Evolutionary conservation across 345 rosid genomes (phyloP), one percentile per base, ranked within the genome.

Genomic region (Chamaenerion angustifolium): DNA sequence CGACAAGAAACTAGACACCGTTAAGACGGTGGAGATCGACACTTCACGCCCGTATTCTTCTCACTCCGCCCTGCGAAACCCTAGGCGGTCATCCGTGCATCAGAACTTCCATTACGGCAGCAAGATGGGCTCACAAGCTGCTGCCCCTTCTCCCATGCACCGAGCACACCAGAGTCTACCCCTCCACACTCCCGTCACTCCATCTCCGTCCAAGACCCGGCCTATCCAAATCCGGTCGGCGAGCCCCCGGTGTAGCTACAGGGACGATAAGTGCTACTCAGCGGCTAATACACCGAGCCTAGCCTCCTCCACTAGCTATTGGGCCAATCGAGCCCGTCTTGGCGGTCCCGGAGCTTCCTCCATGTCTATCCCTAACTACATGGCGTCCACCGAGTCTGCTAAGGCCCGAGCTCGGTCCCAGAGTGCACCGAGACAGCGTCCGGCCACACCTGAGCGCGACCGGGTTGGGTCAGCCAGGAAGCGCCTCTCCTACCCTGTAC

Each of bases 311-410:
- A 59, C 59, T 14, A 21, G 40, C 18, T 40, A 47, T 15, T 74
- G 65, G 46, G 47, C 66, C 60, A 52, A 64, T 0, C 77, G 72
- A 49, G 43, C 59, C 54, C 72, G 66, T 42, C 56, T 61, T 48
- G 70, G 61, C 45, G 54, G 46, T 13, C 27, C 44, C 11, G 65
- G 65, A 15, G 58, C 64, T 5, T 35, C 66, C 23, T 27, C 62
- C n/a, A 21, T 69, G 11, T 37, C 67, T 2, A 14, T 66, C 49
- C 98, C 98, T 0, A 84, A 90, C 50, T 87, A 84, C 76, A 87
- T 92, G 95, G 75, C 93, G 4, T 73, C 85, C 1, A 92, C 98
- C 2, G 82, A 76, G 67, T 87, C 96, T 0, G 96, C 95, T 0
- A 83, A 76, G 64, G 98, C 98, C 21, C 73, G 76, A 63, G 70